These are phyloP conservation scores for Leccinum solheimii DNA, from an alignment of 1,284 basidiomycete genomes.

Conservation along the genomic window DNA sequence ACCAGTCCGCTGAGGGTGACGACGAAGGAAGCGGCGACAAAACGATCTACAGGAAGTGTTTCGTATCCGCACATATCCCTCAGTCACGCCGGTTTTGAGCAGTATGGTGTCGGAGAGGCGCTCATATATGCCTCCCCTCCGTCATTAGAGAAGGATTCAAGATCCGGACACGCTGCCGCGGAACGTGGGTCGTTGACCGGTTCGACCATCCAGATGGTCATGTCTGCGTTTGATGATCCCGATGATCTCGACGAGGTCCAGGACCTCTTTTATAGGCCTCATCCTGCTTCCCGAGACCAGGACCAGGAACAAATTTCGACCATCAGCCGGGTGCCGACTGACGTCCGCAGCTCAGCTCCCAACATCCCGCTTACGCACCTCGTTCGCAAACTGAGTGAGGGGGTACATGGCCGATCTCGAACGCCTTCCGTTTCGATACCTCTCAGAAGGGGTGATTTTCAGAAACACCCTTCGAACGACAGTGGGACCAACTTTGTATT, in stretches of 20 bases:
- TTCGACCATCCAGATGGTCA: conserved; percentile 41
- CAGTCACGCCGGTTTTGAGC: conserved; percentile 39
- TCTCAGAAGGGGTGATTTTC: conserved; percentile 10
- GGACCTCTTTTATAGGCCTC: conserved; percentile 66
- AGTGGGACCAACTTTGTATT: conserved; percentile 23
- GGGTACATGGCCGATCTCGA: conserved; percentile 43
- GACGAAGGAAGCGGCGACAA: background rate
- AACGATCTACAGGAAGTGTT: background rate
- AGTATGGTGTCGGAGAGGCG: conserved; percentile 46
- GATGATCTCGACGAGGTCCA: conserved; percentile 70
- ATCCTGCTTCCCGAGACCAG: background rate
- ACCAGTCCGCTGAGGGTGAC: background rate
- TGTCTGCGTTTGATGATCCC: conserved; percentile 47
- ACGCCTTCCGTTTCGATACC: conserved; percentile 12
- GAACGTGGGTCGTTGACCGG: conserved; percentile 31
- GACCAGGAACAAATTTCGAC: background rate
- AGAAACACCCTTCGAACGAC: conserved; percentile 6
- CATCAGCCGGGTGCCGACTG: conserved; percentile 15
- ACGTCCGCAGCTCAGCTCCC: conserved; percentile 22
- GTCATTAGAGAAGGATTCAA: background rate
- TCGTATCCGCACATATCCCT: conserved; percentile 32
- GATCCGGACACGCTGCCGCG: background rate
- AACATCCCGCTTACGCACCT: conserved; percentile 61
- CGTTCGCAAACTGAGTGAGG: conserved; percentile 61
- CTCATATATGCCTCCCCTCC: conserved; percentile 41